Conservation (phyloP, 257 asterid genomes). For the Nicotiana knightiana region DNA sequence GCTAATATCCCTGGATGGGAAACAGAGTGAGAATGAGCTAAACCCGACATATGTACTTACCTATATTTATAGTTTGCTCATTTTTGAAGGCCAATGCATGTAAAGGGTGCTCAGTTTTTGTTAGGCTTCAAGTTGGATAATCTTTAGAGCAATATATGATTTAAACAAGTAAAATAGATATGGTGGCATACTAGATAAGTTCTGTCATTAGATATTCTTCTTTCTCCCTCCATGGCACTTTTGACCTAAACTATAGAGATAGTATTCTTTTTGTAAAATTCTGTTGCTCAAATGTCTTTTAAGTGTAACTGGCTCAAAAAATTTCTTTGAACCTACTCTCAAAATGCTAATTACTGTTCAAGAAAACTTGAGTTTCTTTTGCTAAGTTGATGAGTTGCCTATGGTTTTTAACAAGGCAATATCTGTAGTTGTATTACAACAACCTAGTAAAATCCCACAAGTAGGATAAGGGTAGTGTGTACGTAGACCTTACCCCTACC, state of each 20-base stretch:
- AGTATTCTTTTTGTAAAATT: conserved; percentile 9
- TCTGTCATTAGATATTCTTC: background rate
- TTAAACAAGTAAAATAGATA: background rate
- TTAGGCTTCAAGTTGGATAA: background rate
- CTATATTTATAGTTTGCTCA: background rate
- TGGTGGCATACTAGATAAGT: background rate
- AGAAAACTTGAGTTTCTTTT: background rate
- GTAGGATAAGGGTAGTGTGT: too few species aligned
- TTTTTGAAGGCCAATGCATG: background rate
- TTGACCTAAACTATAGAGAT: background rate
- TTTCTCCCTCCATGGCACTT: background rate
- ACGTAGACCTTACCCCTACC: too few species aligned
- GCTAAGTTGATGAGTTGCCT: background rate
- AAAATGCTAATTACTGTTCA: background rate
- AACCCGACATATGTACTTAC: background rate
- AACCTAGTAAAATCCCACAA: too few species aligned
- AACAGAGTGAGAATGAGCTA: conserved; percentile 17
- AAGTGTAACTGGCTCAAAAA: background rate
- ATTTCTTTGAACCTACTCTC: background rate
- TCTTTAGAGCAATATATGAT: background rate
- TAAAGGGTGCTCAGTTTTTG: background rate
- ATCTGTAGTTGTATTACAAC: background rate
- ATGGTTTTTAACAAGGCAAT: background rate
- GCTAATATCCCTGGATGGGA: conserved; percentile 90
- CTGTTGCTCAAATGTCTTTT: background rate